A percentile compares a stretch with the other conserved stretches of the same genome.
Evolutionary conservation across 2,329 filamentous ascomycete genomes (phyloP).

Genomic region (Harringtonia lauricola): DNA sequence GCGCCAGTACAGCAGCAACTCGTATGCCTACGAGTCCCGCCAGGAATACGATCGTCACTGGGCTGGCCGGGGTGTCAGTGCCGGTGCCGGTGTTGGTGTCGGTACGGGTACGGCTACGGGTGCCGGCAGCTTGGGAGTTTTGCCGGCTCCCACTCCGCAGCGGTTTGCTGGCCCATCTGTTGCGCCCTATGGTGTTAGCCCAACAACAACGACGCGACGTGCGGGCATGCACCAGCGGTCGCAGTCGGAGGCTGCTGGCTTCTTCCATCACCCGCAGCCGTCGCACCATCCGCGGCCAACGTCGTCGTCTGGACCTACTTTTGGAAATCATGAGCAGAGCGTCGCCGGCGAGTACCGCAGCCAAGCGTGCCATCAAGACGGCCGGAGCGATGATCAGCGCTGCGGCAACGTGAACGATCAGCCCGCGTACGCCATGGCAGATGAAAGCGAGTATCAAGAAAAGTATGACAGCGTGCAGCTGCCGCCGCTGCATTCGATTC

Average conservation of each 20-base stretch:
- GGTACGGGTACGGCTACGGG: no score
- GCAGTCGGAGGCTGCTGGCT: constrained; percentile 10
- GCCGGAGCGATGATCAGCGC: not conserved
- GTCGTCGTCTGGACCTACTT: not conserved
- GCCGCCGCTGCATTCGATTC: constrained; percentile 6
- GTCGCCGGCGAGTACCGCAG: not conserved
- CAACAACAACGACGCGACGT: not conserved
- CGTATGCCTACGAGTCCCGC: not conserved
- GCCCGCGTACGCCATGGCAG: not conserved
- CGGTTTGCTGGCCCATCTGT: not conserved
- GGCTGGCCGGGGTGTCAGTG: not conserved
- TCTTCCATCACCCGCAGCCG: constrained; percentile 1
- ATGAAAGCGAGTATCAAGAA: not conserved
- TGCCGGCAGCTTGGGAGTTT: not conserved
- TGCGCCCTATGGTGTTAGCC: constrained; percentile 3
- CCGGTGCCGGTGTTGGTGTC: no score
- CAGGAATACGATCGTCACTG: constrained; percentile 1
- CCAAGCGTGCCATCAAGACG: not conserved
- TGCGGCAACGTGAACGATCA: not conserved
- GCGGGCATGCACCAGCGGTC: constrained; percentile 11
- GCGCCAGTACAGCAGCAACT: not conserved
- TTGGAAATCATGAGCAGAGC: not conserved
- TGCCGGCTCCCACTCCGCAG: constrained; percentile 7
- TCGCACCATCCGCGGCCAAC: constrained; percentile 1
- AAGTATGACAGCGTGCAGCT: constrained; percentile 8